Evolutionary conservation across 345 rosid genomes (phyloP).

Genomic region (Lepidium didymum): DNA sequence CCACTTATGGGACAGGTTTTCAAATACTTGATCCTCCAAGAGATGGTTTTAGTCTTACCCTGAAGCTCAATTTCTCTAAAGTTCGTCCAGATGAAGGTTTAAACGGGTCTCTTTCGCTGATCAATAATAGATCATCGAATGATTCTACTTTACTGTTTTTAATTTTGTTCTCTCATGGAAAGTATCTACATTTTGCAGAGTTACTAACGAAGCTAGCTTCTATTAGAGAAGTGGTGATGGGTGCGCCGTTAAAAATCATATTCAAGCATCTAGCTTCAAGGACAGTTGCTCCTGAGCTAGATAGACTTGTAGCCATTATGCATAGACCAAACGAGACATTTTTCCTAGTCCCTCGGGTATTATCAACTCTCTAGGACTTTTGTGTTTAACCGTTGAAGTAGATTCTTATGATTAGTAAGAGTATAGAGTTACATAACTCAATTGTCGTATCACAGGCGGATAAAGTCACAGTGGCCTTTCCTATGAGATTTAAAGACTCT

Average conservation of each 20-base stretch:
- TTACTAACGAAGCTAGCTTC: slow-evolving; percentile 79
- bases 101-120: slow-evolving; percentile 39
- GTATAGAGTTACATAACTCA: background rate
- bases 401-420: background rate
- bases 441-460: slow-evolving; percentile 52
- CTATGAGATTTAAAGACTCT: slow-evolving; percentile 91
- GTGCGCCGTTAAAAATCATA: slow-evolving; percentile 75
- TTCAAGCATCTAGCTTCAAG: slow-evolving; percentile 72
- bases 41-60: slow-evolving; percentile 90
- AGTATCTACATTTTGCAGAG: slow-evolving; percentile 40
- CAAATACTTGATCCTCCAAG: slow-evolving; percentile 98
- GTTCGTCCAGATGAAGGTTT: slow-evolving; percentile 88
- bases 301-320: slow-evolving; percentile 66
- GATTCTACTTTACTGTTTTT: background rate
- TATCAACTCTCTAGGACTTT: background rate
- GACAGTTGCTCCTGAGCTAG: slow-evolving; percentile 49
- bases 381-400: background rate
- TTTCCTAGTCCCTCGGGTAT: slow-evolving; percentile 80
- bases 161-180: background rate
- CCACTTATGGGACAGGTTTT: slow-evolving; percentile 61
- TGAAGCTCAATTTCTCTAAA: slow-evolving; percentile 83
- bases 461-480: slow-evolving; percentile 77
- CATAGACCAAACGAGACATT: slow-evolving; percentile 94
- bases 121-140: background rate
- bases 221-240: slow-evolving; percentile 79